These are phyloP conservation scores for Vitis cinerea DNA, from an alignment of 164 flowering plant species.

Conservation along the genomic window DNA sequence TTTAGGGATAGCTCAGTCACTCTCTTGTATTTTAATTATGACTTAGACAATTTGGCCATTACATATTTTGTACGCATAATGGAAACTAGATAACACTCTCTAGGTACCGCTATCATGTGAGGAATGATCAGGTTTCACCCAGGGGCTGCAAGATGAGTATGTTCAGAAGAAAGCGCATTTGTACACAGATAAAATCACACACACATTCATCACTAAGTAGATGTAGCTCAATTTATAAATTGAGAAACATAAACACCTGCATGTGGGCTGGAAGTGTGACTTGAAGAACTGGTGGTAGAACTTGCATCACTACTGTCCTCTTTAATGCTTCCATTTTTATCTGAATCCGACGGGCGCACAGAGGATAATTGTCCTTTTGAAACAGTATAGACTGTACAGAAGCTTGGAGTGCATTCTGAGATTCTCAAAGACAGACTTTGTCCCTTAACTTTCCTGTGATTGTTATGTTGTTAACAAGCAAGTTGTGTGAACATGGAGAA, in stretches of 20 bases:
- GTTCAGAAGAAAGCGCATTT: neutral
- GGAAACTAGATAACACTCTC: neutral
- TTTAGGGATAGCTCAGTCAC: no score
- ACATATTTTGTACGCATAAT: neutral
- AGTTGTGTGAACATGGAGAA: neutral
- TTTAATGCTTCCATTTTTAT: slow-evolving; percentile 26
- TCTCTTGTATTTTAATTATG: no score
- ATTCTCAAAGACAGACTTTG: slow-evolving; percentile 50
- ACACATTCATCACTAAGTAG: neutral
- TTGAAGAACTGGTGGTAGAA: slow-evolving; percentile 32
- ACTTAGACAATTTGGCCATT: neutral
- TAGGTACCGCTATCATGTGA: neutral
- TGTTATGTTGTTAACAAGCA: neutral
- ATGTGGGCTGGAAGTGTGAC: slow-evolving; percentile 31
- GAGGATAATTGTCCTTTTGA: slow-evolving; percentile 71
- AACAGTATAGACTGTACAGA: slow-evolving; percentile 71
- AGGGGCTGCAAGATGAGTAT: neutral
- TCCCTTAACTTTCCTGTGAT: slow-evolving; percentile 44
- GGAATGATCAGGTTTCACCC: neutral
- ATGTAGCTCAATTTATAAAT: neutral
- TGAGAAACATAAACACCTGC: slow-evolving; percentile 19
- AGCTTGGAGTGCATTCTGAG: slow-evolving; percentile 55
- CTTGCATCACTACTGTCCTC: slow-evolving; percentile 38
- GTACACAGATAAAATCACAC: neutral
- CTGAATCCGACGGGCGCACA: slow-evolving; percentile 57